Conservation (phyloP, 257 asterid genomes). For the Solanum sitiens region DNA sequence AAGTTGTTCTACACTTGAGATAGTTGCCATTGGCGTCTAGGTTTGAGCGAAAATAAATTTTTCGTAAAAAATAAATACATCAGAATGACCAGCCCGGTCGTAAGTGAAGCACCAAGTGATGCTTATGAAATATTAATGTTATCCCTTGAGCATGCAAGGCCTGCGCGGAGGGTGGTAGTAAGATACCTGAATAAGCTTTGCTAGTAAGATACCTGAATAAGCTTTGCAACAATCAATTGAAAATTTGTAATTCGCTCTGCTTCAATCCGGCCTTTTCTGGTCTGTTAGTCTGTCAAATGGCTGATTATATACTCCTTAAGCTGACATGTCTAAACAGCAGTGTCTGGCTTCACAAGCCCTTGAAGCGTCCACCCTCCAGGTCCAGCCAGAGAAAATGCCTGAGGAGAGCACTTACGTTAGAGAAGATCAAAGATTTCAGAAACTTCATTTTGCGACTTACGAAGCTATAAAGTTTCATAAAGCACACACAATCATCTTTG, state of each 20-base stretch:
- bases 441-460: not conserved
- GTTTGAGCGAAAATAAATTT: not conserved
- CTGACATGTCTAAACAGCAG: constrained; percentile 7
- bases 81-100: not conserved
- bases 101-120: not conserved
- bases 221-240: not conserved
- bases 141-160: not conserved
- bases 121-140: not conserved
- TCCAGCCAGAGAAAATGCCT: constrained; percentile 88
- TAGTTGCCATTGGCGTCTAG: not conserved
- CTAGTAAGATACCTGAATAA: not conserved
- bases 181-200: not conserved
- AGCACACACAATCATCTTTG: not conserved
- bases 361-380: constrained; percentile 92
- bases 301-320: not conserved
- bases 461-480: not conserved
- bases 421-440: constrained; percentile 11
- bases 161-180: not conserved
- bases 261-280: not conserved
- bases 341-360: constrained; percentile 63
- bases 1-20: not conserved
- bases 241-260: not conserved
- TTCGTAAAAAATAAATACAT: not conserved
- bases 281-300: not conserved
- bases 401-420: not conserved